phyloP scores from a whole-genome alignment of 805 yeast species.

The Cyberlindnera veronae region DNA sequence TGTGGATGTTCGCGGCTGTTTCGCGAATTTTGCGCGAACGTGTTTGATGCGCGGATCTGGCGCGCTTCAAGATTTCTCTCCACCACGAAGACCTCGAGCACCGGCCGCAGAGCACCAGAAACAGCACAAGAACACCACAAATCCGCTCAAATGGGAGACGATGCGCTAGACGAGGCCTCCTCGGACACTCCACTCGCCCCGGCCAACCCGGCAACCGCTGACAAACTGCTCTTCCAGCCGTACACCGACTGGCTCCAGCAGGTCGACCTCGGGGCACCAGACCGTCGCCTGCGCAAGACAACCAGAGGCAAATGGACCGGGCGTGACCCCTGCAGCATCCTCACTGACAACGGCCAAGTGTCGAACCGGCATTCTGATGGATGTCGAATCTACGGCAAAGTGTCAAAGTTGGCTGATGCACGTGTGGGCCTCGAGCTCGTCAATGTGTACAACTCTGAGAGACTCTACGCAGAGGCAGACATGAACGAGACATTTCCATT shows the following conservation, averaged over 20 bases:
- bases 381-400: constrained; percentile 6
- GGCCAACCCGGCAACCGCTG: no score
- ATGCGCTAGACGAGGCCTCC: neutral
- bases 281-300: neutral
- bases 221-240: constrained; percentile 1
- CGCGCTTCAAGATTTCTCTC: no score
- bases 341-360: constrained; percentile 6
- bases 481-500: neutral
- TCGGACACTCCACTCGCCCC: no score
- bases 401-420: constrained; percentile 3
- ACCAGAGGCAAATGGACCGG: neutral
- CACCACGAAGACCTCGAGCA: no score
- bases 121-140: no score
- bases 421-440: constrained; percentile 11
- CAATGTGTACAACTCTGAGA: neutral
- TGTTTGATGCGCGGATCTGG: no score
- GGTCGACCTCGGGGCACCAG: neutral
- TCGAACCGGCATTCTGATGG: neutral
- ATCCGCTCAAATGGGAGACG: no score
- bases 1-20: no score
- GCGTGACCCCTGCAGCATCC: neutral
- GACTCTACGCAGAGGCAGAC: neutral
- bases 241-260: constrained; percentile 11
- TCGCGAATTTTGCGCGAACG: no score
- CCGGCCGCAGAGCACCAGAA: no score